Evolutionary conservation across 257 asterid species (phyloP), one percentile per base, ranked within the genome.

Genomic region (Solanum ahanhuiri): DNA sequence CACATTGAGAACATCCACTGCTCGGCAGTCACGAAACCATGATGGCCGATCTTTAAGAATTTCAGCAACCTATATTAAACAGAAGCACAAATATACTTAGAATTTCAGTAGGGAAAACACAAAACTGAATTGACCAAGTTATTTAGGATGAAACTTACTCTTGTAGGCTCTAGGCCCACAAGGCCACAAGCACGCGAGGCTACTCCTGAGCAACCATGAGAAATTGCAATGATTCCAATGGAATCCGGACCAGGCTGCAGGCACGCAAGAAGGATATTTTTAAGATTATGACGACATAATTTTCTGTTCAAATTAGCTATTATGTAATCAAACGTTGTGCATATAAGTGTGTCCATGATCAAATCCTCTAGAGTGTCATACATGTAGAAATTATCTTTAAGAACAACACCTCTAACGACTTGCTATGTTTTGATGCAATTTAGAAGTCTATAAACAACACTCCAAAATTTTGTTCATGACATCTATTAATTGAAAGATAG

Each of bases 161-260:
- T 92, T 51, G 98, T 91, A 79, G 99, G 99, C 85, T 97, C 99
- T 41, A 97, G 87, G 39, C 99, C 98, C 89, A 97, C 98, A 75
- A 97, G 98, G 85, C 98, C 98, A 69, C 99, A 97, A 30, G 99
- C 99, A 90, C 99, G 99, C 22, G 99, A 95, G 92, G 99, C 99
- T 34, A 97, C 88, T 82, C 94, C 94, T 90, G 91, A 88, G 92
- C 94, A 89, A 86, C 94, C 91, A 58, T 89, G 94, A 89, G 93
- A 92, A 90, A 92, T 92, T 75, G 94, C 90, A 86, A 89, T 87
- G 94, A 90, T 92, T 89, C 94, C 94, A 86, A 89, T 90, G 93
- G 94, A 92, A 92, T 92, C 94, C 93, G 93, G 93, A 92, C 94
- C 93, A 92, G 94, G 94, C 99, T 88, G 93, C 89, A 82, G 84